A percentile compares a stretch with the other conserved stretches of the same genome.
These are phyloP conservation scores for Saturnispora diversa DNA, from an alignment of 805 yeast genomes.

Conservation along the genomic window DNA sequence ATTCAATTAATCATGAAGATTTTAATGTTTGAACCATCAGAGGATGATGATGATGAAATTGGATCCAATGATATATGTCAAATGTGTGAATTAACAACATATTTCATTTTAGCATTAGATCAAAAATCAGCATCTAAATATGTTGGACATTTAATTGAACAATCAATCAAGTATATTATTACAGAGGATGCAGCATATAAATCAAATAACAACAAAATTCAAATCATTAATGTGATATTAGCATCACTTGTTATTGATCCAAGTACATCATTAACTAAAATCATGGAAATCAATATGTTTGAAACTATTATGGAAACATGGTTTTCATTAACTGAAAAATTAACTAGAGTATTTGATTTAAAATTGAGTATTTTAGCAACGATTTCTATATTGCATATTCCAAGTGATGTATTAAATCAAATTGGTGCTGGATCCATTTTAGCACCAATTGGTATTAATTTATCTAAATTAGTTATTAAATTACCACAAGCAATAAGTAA, in stretches of 20 bases:
- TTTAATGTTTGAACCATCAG: conserved; percentile 24
- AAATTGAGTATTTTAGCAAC: conserved; percentile 67
- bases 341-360: conserved; percentile 71
- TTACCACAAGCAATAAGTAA: conserved; percentile 67
- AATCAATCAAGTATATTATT: conserved; percentile 35
- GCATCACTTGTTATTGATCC: conserved; percentile 60
- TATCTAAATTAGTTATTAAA: conserved; percentile 46
- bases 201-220: conserved; percentile 28
- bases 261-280: conserved; percentile 38
- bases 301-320: conserved; percentile 54
- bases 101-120: conserved; percentile 52
- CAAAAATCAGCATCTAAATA: conserved; percentile 34
- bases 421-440: conserved; percentile 29
- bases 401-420: conserved; percentile 15
- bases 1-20: conserved; percentile 42
- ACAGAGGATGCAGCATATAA: conserved; percentile 28
- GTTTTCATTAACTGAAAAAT: conserved; percentile 49
- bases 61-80: conserved; percentile 48
- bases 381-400: conserved; percentile 38
- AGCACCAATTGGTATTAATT: conserved; percentile 42
- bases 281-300: conserved; percentile 39
- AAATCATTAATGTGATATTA: conserved; percentile 53
- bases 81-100: conserved; percentile 59
- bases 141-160: conserved; percentile 38
- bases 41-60: conserved; percentile 36